These are phyloP conservation scores for Nowakowskiella sp. DNA, from an alignment of 192 early-diverging fungal genomes.

Conservation along the genomic window DNA sequence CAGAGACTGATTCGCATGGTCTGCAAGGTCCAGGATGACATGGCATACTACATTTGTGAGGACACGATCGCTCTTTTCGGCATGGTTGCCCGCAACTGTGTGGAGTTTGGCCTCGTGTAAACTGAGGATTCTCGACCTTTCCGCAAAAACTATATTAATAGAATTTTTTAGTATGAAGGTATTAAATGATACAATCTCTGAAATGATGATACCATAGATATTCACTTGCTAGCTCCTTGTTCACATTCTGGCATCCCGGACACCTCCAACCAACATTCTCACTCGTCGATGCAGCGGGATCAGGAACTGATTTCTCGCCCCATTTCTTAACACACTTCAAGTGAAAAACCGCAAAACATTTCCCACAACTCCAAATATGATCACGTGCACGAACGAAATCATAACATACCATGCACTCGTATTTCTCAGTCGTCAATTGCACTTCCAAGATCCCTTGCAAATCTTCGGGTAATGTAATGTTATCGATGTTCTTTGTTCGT, in stretches of 20 bases:
- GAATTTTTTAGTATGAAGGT: no score
- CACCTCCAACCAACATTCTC: slow-evolving; percentile 62
- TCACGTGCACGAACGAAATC: slow-evolving; percentile 66
- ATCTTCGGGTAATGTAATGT: no score
- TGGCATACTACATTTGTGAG: slow-evolving; percentile 8
- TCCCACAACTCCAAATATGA: slow-evolving; percentile 75
- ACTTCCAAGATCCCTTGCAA: slow-evolving; percentile 56
- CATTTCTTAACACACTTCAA: slow-evolving; percentile 75
- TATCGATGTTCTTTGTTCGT: no score
- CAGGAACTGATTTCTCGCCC: slow-evolving; percentile 30
- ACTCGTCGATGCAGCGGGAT: slow-evolving; percentile 2
- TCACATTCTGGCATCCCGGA: slow-evolving; percentile 80
- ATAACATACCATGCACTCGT: slow-evolving; percentile 97
- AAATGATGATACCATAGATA: no score
- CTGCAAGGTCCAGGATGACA: slow-evolving; percentile 95
- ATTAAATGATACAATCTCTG: no score
- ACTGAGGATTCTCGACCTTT: slow-evolving; percentile 61
- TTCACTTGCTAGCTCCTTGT: slow-evolving; percentile 60
- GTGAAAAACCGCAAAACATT: slow-evolving; percentile 88
- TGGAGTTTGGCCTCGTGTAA: slow-evolving; percentile 56
- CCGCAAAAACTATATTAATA: slow-evolving; percentile 88
- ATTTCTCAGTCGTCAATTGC: slow-evolving; percentile 57
- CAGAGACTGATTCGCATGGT: slow-evolving; percentile 75
- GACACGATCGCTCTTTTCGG: slow-evolving; percentile 31
- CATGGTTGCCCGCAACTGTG: slow-evolving; percentile 84